Conservation (phyloP, 2,329 filamentous ascomycete genomes). For the Endoconidiophora polonica region DNA sequence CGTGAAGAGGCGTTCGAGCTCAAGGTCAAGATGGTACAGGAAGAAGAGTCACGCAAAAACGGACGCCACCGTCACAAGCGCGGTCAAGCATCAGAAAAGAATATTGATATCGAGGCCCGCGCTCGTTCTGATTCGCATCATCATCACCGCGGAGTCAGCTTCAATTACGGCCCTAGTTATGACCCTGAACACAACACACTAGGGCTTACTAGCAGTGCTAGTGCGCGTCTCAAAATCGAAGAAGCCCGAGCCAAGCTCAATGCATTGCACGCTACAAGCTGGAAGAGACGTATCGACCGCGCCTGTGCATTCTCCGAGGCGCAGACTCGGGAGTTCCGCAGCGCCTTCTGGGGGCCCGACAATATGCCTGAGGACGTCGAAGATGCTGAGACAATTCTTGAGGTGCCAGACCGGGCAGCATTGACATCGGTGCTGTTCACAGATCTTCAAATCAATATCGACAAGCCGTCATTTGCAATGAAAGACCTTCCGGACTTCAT, state of each 20-base stretch:
- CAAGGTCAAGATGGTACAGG: constrained; percentile 70
- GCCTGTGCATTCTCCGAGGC: constrained; percentile 52
- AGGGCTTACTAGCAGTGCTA: constrained; percentile 20
- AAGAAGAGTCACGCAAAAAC: constrained; percentile 45
- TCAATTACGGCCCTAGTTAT: constrained; percentile 49
- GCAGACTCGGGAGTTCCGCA: constrained; percentile 63
- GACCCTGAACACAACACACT: constrained; percentile 53
- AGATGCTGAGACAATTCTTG: constrained; percentile 70
- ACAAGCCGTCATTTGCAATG: constrained; percentile 84
- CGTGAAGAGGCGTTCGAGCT: constrained; percentile 78
- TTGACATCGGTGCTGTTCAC: constrained; percentile 67
- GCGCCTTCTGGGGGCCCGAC: constrained; percentile 67
- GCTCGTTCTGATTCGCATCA: constrained; percentile 32
- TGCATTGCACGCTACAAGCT: constrained; percentile 70
- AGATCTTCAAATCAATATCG: constrained; percentile 69
- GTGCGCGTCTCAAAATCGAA: constrained; percentile 34
- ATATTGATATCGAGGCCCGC: constrained; percentile 13
- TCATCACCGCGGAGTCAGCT: constrained; percentile 17
- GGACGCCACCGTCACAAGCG: constrained; percentile 31
- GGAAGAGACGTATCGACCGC: constrained; percentile 79
- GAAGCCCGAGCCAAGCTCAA: constrained; percentile 64
- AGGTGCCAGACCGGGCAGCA: constrained; percentile 69
- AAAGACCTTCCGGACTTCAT: constrained; percentile 70
- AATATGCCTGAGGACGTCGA: constrained; percentile 66
- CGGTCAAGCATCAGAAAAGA: constrained; percentile 14